These are phyloP conservation scores for Glebionis coronaria DNA, from an alignment of 129 eudicot genomes.

Conservation along the genomic window DNA sequence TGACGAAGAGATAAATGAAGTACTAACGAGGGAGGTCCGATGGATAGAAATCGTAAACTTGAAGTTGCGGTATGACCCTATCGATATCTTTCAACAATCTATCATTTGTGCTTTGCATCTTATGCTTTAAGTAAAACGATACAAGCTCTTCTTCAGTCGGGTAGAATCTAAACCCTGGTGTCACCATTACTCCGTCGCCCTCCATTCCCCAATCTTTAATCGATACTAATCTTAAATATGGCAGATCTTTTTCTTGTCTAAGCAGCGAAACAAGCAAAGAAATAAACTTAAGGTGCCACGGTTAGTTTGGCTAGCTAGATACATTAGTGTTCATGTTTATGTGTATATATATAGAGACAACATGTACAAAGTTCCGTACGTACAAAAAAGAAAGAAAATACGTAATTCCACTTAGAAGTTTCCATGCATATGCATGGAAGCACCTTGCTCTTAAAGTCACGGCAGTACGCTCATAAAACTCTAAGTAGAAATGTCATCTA, in stretches of 20 bases:
- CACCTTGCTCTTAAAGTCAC: background rate
- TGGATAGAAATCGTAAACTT: slow-evolving; percentile 50
- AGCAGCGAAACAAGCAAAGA: background rate
- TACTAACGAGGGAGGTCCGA: slow-evolving; percentile 51
- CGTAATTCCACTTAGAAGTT: slow-evolving; percentile 18
- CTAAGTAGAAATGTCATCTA: too few relatives aligned
- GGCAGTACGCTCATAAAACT: too few relatives aligned
- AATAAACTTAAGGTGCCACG: background rate
- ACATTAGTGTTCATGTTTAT: background rate
- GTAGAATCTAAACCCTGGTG: slow-evolving; percentile 51
- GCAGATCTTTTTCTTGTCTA: background rate
- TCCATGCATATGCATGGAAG: slow-evolving; percentile 31
- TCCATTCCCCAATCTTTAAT: background rate
- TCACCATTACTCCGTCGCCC: slow-evolving; percentile 25
- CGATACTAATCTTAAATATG: slow-evolving; percentile 7
- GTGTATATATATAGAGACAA: background rate
- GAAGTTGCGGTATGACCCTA: slow-evolving; percentile 39
- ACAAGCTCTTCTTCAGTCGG: slow-evolving; percentile 61
- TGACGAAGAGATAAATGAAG: too few relatives aligned
- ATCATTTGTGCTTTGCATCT: slow-evolving; percentile 25
- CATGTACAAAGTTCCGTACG: background rate
- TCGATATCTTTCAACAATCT: slow-evolving; percentile 25
- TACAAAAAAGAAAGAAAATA: slow-evolving; percentile 17
- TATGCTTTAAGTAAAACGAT: slow-evolving; percentile 37
- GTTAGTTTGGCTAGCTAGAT: background rate